Evolutionary conservation across 1,284 basidiomycete species (phyloP).

Genomic region (Takashimella koratensis): DNA sequence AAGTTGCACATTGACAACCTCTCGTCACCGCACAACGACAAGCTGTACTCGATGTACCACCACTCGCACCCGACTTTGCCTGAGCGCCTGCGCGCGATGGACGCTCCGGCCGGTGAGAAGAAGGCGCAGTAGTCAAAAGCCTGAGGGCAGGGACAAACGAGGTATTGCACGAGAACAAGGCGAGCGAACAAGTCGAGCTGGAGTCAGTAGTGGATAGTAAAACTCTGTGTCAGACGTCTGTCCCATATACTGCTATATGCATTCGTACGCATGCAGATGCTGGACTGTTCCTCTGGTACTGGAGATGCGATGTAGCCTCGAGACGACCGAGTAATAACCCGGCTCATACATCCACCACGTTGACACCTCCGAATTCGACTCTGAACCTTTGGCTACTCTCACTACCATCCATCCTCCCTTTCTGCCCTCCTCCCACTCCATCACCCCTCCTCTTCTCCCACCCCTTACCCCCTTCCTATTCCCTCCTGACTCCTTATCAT

Average conservation of each 20-base stretch:
- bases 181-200: too few species aligned
- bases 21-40: conserved; percentile 85
- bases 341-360: not conserved
- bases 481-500: too few species aligned
- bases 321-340: too few species aligned
- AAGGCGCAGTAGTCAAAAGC: conserved; percentile 10
- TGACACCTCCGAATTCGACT: not conserved
- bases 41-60: conserved; percentile 88
- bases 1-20: conserved; percentile 84
- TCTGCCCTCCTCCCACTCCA: not conserved
- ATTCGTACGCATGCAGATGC: too few species aligned
- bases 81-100: conserved; percentile 75
- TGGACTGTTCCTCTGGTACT: too few species aligned
- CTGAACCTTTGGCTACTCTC: not conserved
- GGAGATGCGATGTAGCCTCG: too few species aligned
- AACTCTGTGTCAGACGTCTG: too few species aligned
- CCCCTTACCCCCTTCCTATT: too few species aligned
- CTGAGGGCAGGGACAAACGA: not conserved
- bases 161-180: too few species aligned
- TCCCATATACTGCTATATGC: too few species aligned
- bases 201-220: too few species aligned
- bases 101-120: conserved; percentile 46
- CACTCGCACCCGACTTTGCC: conserved; percentile 88
- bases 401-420: not conserved
- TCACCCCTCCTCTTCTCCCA: not conserved